phyloP scores from a whole-genome alignment of 2,329 filamentous ascomycete species.

The Fusarium duplospermum region DNA sequence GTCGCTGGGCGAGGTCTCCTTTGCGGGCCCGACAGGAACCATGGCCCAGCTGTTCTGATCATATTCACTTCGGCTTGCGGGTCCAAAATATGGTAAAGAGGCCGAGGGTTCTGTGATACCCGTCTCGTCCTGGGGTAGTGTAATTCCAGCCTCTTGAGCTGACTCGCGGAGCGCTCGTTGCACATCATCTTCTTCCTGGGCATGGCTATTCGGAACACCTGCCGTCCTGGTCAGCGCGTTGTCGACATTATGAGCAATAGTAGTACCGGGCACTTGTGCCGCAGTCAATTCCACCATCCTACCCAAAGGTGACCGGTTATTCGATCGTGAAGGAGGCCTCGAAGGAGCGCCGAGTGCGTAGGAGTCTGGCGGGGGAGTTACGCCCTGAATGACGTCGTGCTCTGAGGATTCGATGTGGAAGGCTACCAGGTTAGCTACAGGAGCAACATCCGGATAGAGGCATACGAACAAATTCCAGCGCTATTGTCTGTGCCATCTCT shows the following conservation, averaged over 20 bases:
- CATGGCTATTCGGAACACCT: conserved; percentile 53
- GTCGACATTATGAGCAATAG: conserved; percentile 33
- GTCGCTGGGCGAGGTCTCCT: conserved; percentile 30
- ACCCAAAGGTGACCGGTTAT: conserved; percentile 67
- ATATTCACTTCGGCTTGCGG: conserved; percentile 67
- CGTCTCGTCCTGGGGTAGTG: conserved; percentile 59
- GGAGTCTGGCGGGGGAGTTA: conserved; percentile 54
- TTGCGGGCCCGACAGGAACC: conserved; percentile 56
- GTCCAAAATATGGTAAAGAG: conserved; percentile 65
- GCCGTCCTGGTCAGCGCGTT: conserved; percentile 41
- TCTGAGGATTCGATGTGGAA: conserved; percentile 68
- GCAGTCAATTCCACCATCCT: conserved; percentile 62
- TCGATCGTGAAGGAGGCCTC: conserved; percentile 71
- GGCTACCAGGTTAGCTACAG: conserved; percentile 52
- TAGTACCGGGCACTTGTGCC: conserved; percentile 55
- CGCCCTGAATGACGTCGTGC: conserved; percentile 56
- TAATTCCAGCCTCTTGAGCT: conserved; percentile 62
- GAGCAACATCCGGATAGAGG: neutral
- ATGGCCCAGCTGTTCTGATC: conserved; percentile 69
- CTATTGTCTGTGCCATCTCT: conserved; percentile 61
- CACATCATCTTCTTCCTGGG: conserved; percentile 66
- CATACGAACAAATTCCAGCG: conserved; percentile 57
- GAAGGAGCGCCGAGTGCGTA: conserved; percentile 63
- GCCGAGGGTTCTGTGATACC: conserved; percentile 58
- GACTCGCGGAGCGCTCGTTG: conserved; percentile 68